These are phyloP conservation scores for Leccinum glutinopallens DNA, from an alignment of 1,284 basidiomycete species.

Conservation along the genomic window DNA sequence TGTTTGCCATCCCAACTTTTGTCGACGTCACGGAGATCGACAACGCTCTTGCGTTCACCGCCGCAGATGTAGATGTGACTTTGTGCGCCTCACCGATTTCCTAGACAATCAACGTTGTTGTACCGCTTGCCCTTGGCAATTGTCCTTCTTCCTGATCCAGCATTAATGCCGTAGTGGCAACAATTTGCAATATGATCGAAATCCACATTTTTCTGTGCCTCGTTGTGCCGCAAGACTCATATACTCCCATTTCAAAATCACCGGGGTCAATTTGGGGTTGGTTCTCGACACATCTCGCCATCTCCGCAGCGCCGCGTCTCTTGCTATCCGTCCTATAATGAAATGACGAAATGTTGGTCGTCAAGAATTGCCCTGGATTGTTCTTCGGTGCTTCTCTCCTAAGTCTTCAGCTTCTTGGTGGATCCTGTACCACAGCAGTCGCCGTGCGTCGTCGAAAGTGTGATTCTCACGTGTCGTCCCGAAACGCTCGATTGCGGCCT, in stretches of 20 bases:
- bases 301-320: slow-evolving; percentile 30
- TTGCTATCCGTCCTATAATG: slow-evolving; percentile 21
- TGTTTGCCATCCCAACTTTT: slow-evolving; percentile 10
- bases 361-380: slow-evolving; percentile 28
- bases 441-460: slow-evolving; percentile 18
- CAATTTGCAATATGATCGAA: slow-evolving; percentile 6
- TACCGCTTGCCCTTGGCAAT: slow-evolving; percentile 1
- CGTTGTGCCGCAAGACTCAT: not conserved
- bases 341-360: slow-evolving; percentile 31
- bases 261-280: slow-evolving; percentile 9
- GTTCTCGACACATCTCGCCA: slow-evolving; percentile 24
- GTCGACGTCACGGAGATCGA: slow-evolving; percentile 12
- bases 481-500: slow-evolving; percentile 12
- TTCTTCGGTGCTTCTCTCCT: slow-evolving; percentile 33
- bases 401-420: slow-evolving; percentile 26
- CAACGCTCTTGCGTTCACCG: not conserved
- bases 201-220: slow-evolving; percentile 23
- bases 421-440: slow-evolving; percentile 31
- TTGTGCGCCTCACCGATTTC: not conserved
- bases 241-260: slow-evolving; percentile 22
- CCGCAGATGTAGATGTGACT: not conserved
- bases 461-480: slow-evolving; percentile 26
- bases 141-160: slow-evolving; percentile 19
- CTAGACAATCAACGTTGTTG: not conserved
- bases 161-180: slow-evolving; percentile 23